phyloP scores from a whole-genome alignment of 176 grass and related monocot species.

The Sorghum bicolor region DNA sequence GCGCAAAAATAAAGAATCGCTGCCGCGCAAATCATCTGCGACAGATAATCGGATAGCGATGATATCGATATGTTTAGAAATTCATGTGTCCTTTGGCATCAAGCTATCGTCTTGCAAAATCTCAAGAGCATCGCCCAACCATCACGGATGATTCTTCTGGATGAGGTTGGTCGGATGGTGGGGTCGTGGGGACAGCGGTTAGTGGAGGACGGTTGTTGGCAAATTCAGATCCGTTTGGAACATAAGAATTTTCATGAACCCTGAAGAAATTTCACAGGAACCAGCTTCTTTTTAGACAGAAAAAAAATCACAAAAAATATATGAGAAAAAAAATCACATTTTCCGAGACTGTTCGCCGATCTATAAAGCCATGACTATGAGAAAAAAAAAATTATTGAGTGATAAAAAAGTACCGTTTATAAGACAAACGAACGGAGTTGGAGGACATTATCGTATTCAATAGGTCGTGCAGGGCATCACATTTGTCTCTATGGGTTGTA shows the following conservation, averaged over 20 bases:
- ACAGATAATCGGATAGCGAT: not conserved
- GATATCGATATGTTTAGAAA: not conserved
- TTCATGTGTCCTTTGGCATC: not conserved
- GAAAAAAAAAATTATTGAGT: no score
- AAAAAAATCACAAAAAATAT: no score
- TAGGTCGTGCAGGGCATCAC: not conserved
- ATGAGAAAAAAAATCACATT: no score
- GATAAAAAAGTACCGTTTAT: no score
- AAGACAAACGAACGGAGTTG: no score
- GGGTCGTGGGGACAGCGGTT: not conserved
- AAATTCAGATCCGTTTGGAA: not conserved
- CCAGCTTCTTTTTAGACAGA: no score
- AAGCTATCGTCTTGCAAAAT: not conserved
- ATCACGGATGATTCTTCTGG: not conserved
- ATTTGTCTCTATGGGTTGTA: no score
- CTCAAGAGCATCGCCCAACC: not conserved
- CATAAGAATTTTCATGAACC: no score
- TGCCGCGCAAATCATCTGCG: not conserved
- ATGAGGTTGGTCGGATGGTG: not conserved
- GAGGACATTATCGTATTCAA: no score
- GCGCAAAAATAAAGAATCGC: not conserved
- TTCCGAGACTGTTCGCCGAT: no score
- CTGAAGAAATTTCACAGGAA: no score
- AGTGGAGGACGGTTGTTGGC: constrained; percentile 16
- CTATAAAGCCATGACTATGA: no score